phyloP scores from a whole-genome alignment of 2,329 filamentous ascomycete genomes.

The Coniella lustricola region DNA sequence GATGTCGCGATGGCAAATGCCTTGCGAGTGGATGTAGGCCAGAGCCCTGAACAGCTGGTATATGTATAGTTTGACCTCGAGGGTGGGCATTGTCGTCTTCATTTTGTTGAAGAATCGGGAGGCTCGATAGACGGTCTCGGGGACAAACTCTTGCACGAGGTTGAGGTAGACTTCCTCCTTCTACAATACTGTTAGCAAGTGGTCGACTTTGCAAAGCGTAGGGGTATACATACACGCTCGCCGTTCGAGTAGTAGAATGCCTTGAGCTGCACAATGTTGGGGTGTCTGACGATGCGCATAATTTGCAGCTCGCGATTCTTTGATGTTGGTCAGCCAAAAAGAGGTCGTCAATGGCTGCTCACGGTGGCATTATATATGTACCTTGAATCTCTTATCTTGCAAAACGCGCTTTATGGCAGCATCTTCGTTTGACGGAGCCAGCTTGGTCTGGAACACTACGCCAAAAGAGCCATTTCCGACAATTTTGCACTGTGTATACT shows the following conservation, averaged over 20 bases:
- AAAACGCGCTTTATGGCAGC: constrained; percentile 98
- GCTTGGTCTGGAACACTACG: constrained; percentile 97
- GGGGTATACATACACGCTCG: constrained; percentile 66
- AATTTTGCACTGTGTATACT: constrained; percentile 99
- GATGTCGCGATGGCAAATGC: constrained; percentile 98
- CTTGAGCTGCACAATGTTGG: constrained; percentile 98
- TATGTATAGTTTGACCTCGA: constrained; percentile 98
- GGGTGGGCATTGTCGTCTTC: constrained; percentile 98
- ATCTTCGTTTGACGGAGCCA: constrained; percentile 95
- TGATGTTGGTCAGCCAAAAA: neutral
- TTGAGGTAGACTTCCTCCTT: constrained; percentile 99
- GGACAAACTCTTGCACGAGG: constrained; percentile 94
- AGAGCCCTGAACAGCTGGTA: constrained; percentile 98
- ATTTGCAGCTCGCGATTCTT: constrained; percentile 99
- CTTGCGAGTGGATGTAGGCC: constrained; percentile 98
- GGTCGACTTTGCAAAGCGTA: constrained; percentile 12
- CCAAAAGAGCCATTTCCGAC: constrained; percentile 98
- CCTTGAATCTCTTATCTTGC: constrained; percentile 99
- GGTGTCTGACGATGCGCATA: constrained; percentile 98
- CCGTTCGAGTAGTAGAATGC: constrained; percentile 99
- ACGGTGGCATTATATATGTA: constrained; percentile 32
- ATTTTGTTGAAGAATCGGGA: constrained; percentile 99
- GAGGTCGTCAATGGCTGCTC: neutral
- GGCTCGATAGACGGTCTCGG: constrained; percentile 95
- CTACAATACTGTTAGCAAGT: constrained; percentile 35